phyloP scores from a whole-genome alignment of 1,139 yeast genomes.

The Geotrichum restrictum region DNA sequence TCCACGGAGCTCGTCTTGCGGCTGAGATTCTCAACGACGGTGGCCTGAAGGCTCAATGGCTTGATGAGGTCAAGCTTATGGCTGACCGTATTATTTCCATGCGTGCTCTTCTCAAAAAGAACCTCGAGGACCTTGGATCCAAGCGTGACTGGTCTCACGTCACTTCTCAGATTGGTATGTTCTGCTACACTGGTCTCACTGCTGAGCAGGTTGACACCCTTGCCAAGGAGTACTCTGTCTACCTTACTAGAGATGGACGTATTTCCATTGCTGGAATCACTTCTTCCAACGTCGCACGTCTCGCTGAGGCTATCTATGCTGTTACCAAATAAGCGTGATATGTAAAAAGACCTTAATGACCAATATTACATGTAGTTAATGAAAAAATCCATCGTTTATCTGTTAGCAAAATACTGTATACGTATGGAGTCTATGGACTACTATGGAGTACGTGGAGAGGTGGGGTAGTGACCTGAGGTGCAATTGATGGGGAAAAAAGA shows the following conservation, averaged over 20 bases:
- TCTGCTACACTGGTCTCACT: constrained; percentile 84
- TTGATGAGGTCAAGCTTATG: constrained; percentile 80
- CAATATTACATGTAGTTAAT: neutral
- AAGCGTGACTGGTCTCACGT: constrained; percentile 95
- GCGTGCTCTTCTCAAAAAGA: constrained; percentile 64
- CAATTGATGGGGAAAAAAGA: too few species aligned
- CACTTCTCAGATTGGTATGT: constrained; percentile 92
- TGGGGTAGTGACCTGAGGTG: too few species aligned
- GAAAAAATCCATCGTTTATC: too few species aligned
- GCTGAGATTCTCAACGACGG: constrained; percentile 67
- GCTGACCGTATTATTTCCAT: constrained; percentile 74
- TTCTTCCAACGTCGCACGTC: constrained; percentile 69
- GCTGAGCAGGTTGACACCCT: constrained; percentile 76
- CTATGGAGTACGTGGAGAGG: too few species aligned
- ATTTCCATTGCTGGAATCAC: constrained; percentile 93
- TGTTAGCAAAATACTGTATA: too few species aligned
- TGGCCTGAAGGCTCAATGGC: constrained; percentile 73
- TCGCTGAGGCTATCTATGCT: constrained; percentile 71
- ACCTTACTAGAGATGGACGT: constrained; percentile 68
- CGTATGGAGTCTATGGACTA: too few species aligned
- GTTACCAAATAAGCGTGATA: constrained; percentile 22
- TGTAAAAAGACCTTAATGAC: neutral
- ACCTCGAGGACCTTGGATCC: constrained; percentile 62
- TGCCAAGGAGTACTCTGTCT: constrained; percentile 74
- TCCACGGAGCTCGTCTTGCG: constrained; percentile 92